Evolutionary conservation across 805 yeast species (phyloP).

Genomic region (Suhomyces emberorum): DNA sequence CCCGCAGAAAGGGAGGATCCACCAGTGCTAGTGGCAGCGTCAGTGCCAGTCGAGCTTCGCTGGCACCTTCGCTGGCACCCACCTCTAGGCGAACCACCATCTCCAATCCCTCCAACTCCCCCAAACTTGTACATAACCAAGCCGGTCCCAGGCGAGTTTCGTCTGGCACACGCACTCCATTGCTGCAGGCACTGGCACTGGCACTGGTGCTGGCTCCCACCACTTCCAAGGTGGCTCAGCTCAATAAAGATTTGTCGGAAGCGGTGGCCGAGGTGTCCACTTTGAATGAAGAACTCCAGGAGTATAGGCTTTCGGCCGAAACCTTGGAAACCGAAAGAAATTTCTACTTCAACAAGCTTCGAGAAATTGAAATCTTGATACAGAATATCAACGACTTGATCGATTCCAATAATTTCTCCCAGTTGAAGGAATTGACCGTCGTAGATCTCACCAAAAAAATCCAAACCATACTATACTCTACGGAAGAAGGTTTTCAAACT

Average conservation of each 20-base stretch:
- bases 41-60: constrained; percentile 6
- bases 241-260: constrained; percentile 43
- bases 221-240: constrained; percentile 12
- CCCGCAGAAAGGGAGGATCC: constrained; percentile 18
- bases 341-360: constrained; percentile 83
- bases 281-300: constrained; percentile 51
- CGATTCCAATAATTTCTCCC: constrained; percentile 37
- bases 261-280: constrained; percentile 38
- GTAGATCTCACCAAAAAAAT: constrained; percentile 47
- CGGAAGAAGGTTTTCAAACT: constrained; percentile 79
- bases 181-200: background rate
- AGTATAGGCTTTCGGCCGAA: constrained; percentile 57
- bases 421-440: constrained; percentile 25
- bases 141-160: constrained; percentile 8
- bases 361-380: constrained; percentile 81
- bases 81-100: constrained; percentile 4
- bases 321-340: constrained; percentile 79
- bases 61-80: constrained; percentile 1
- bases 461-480: constrained; percentile 72
- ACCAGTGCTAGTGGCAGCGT: background rate
- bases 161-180: constrained; percentile 5
- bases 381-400: constrained; percentile 45
- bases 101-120: constrained; percentile 7
- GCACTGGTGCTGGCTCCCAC: background rate
- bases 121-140: background rate